Evolutionary conservation across 2,329 filamentous ascomycete genomes (phyloP), one percentile per base, ranked within the genome.

Genomic region (Pseudogymnoascus sp.): DNA sequence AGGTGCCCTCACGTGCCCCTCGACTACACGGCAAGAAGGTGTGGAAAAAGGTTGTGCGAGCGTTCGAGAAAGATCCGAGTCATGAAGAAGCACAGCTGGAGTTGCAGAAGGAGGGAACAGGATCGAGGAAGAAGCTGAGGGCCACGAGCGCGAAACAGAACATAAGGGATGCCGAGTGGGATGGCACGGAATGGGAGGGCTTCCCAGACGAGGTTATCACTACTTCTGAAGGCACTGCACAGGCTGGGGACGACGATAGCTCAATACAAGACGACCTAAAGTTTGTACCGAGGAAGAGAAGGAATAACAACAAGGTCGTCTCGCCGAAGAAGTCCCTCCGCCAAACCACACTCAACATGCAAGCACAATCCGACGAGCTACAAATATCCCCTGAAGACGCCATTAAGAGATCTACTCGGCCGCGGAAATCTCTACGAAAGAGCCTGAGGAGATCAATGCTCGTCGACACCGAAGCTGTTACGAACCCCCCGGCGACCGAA

Each of bases 51-150:
- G 57, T 59, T 59, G 17, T 10, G 10, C 33, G 57, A 59, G 57
- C 57, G 21, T 26, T 36, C 10, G 60, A 67, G 17, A 68, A 70
- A 39, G 66, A 68, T 60, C 11, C 59, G n/a, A 68, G 66, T 40
- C 41, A 64, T 13, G 62, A 66, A 10, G 62, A 63, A 33, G 65
- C 64, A 2, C 64, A 69, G 57, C 40, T 40, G 10, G 76, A 78
- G 63, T 67, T 78, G 4, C 68, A 71, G 13, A 69, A 66, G 24
- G 71, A 72, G 21, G 72, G 74, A 1, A 57, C 61, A 2, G 72
- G 70, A 0, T 40, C 70, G 21, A 70, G 76, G 33, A 78, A 78
- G 64, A 72, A 69, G 61, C 54, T 61, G 17, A 70, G 73, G n/a
- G 66, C 64, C 10, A 58, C 63, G 6, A 63, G 62, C 13, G 64